A percentile compares a stretch with the other conserved stretches of the same genome.
These are phyloP conservation scores for Paraleonurus japonicus DNA, from an alignment of 257 asterid genomes.

Conservation along the genomic window DNA sequence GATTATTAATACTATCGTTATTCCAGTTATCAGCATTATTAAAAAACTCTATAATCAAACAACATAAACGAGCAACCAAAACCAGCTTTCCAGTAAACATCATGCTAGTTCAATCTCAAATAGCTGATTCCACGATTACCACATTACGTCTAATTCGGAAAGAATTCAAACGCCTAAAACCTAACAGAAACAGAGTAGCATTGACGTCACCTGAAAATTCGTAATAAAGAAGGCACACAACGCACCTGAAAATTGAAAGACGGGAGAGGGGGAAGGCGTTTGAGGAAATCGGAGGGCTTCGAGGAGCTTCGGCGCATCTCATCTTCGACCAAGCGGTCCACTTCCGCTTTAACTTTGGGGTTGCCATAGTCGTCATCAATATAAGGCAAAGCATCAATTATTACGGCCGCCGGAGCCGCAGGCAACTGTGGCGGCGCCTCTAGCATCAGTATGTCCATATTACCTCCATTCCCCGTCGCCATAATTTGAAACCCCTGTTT, in stretches of 20 bases:
- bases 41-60: neutral
- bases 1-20: neutral
- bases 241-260: constrained; percentile 59
- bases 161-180: constrained; percentile 9
- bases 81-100: neutral
- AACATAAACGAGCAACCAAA: neutral
- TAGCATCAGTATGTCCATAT: constrained; percentile 68
- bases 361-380: constrained; percentile 91
- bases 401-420: constrained; percentile 46
- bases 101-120: constrained; percentile 3
- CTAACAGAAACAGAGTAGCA: neutral
- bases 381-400: constrained; percentile 94
- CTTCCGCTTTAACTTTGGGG: constrained; percentile 73
- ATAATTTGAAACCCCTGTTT: constrained; percentile 18
- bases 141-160: neutral
- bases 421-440: constrained; percentile 75
- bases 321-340: constrained; percentile 85
- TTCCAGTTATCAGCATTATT: neutral
- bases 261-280: constrained; percentile 82
- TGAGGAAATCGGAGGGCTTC: constrained; percentile 93
- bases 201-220: neutral
- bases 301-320: constrained; percentile 90
- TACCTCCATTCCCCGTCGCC: constrained; percentile 37
- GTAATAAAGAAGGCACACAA: neutral
- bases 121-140: neutral